Base-by-base conservation (phyloP, 306 rosid species). In the Citrullus amarus region DNA sequence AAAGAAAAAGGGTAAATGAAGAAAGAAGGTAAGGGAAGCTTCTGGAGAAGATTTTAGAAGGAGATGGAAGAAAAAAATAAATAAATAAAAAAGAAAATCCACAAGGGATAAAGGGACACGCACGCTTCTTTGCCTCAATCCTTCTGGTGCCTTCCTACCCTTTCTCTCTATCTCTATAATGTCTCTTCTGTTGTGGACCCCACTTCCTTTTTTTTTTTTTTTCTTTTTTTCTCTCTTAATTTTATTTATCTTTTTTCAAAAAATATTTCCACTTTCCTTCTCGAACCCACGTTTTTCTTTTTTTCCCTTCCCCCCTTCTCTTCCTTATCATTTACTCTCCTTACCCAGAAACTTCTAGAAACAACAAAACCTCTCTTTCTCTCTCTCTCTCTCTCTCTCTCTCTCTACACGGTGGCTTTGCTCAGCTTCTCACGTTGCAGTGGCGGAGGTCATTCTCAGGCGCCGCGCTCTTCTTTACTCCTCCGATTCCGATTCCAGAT, bases 301-400 rank as follows among this genome's bases (percentile, higher is more conserved):
- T 76, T 76, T 59, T 62, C 56, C 30, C 51, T 77, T 48, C 74
- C 63, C 2, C 6, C 12, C 46, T 16, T 63, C 22, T 78, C 78
- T 60, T 75, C 70, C 62, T 71, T 79, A 50, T 86, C 82, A 39
- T 80, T 81, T 60, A 79, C 71, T 66, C 79, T 65, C 25, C 30
- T n/a, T 20, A 48, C 79, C 80, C 78, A 51, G 96, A 92, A 92
- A 83, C 90, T 94, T 92, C 98, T 92, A 89, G 97, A 92, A 94
- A 79, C 88, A 80, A 78, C 85, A 69, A 60, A 82, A 84, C 44
- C 77, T 50, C 78, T 61, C 83, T 15, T 34, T 57, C 14, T 44
- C 2, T 53, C 57, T 57, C 80, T 34, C 66, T 72, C 77, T 46
- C 71, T 70, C 83, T 34, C 77, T 48, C 77, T 61, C 83, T 53